Conservation (phyloP, 805 yeast species). For the Candida manassasensis region DNA sequence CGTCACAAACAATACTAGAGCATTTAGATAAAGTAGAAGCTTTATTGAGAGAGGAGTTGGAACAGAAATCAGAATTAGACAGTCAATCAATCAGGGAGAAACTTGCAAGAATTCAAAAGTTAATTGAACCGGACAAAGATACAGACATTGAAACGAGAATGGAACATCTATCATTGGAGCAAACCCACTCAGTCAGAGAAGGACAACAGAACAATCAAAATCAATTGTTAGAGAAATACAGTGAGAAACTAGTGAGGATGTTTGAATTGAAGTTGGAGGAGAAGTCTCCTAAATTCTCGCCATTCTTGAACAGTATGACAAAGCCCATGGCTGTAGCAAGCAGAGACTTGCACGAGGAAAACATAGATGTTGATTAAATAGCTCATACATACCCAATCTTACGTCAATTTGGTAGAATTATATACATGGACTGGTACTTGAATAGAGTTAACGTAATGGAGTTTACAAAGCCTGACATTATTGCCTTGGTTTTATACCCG, state of each 20-base stretch:
- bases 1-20: background rate
- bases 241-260: conserved; percentile 30
- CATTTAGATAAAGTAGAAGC: conserved; percentile 2
- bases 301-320: conserved; percentile 3
- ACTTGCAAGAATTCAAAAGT: background rate
- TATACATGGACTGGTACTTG: conserved; percentile 7
- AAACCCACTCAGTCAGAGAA: background rate
- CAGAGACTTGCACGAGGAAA: too few relatives aligned
- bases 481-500: conserved; percentile 34
- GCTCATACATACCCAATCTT: too few relatives aligned
- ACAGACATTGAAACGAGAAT: background rate
- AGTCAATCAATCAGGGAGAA: background rate
- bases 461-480: conserved; percentile 10
- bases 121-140: background rate
- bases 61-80: background rate
- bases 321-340: too few relatives aligned
- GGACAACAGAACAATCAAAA: conserved; percentile 5
- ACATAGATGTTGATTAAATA: too few relatives aligned
- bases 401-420: too few relatives aligned
- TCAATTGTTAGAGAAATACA: conserved; percentile 34
- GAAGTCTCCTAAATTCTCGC: conserved; percentile 1
- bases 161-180: background rate
- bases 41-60: conserved; percentile 1
- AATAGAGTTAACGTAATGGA: too few relatives aligned
- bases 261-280: conserved; percentile 21